Base-by-base conservation (phyloP, 371 early-diverging fungal species). In the Apophysomyces trapeziformis region DNA sequence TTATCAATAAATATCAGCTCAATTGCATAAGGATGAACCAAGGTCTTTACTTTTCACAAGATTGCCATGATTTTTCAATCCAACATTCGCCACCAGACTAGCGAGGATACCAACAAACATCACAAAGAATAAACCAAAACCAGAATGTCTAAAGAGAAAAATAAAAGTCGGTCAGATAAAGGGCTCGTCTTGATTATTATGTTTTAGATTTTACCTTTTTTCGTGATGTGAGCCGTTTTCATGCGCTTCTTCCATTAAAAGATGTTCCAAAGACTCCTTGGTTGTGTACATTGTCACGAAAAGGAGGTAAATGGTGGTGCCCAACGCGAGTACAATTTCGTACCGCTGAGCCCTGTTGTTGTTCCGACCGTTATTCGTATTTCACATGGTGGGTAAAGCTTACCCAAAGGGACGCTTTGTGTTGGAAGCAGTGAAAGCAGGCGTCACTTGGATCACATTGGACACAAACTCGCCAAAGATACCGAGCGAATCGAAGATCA, bases 221-320 rank as follows among this genome's bases (percentile, higher is more conserved):
- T 41, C 61, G 47, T 71, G 62, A 45, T 65, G 62, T 35, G 74
- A 67, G 35, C 72, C 77, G 21, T 16, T 50, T 35, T 74, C 70
- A 21, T 78, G 81, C 41, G 67, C 61, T 14, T 71, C 68, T 58
- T 83, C 82, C 26, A 85, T 69, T 62, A 85, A 71, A 21, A 84
- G 56, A 68, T 85, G 86, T 57, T 85, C 86, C 12, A 85, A 61
- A 41, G 83, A 81, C 66, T 85, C 86, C 56, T 85, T 85, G 18
- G 80, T 71, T 63, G 78, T 81, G 67, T 81, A 81, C 83, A 85
- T 84, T 26, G 83, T 82, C n/a, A 78, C 79, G 61, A 85, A 85
- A 44, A 85, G 64, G 16, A 85, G 69, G 58, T 79, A 85, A 57
- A 85, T 81, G 11, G 79, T 77, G 44, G 76, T 82, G 5, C 69